These are phyloP conservation scores for Bruguiera sexangula DNA, from an alignment of 345 rosid species.

Conservation along the genomic window DNA sequence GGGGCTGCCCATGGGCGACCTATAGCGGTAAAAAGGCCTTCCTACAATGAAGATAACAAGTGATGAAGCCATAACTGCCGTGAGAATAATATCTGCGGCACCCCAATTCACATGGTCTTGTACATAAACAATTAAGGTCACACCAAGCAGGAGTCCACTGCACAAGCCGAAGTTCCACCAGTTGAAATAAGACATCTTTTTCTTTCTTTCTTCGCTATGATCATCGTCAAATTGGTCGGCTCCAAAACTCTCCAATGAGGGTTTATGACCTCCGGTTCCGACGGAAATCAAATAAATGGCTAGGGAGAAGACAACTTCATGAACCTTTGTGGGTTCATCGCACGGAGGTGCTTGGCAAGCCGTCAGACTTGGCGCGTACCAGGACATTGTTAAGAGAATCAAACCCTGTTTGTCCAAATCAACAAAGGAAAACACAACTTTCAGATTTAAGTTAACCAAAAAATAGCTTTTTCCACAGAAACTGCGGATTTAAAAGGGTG, in stretches of 20 bases:
- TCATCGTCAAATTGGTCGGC: constrained; percentile 93
- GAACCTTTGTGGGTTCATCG: constrained; percentile 53
- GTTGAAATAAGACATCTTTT: constrained; percentile 89
- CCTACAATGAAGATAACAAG: constrained; percentile 61
- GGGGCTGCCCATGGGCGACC: constrained; percentile 70
- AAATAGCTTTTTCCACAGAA: no score
- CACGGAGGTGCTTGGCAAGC: constrained; percentile 59
- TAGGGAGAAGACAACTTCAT: constrained; percentile 64
- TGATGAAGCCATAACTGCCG: constrained; percentile 60
- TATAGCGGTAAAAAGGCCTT: constrained; percentile 65
- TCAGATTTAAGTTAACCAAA: no score
- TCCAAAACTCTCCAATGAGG: constrained; percentile 89
- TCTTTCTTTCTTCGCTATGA: constrained; percentile 61
- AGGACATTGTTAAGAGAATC: constrained; percentile 40
- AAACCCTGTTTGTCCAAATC: constrained; percentile 32
- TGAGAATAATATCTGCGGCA: constrained; percentile 56
- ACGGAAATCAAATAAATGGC: constrained; percentile 80
- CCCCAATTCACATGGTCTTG: constrained; percentile 92
- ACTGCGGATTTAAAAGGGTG: no score
- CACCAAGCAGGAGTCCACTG: constrained; percentile 65
- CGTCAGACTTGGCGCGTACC: constrained; percentile 34
- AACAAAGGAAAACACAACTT: no score
- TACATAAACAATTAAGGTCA: constrained; percentile 64
- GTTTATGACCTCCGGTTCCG: constrained; percentile 97
- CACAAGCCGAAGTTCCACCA: constrained; percentile 93